Evolutionary conservation across 179 eudicot genomes (phyloP).

Genomic region (Heliamphora pulchella): DNA sequence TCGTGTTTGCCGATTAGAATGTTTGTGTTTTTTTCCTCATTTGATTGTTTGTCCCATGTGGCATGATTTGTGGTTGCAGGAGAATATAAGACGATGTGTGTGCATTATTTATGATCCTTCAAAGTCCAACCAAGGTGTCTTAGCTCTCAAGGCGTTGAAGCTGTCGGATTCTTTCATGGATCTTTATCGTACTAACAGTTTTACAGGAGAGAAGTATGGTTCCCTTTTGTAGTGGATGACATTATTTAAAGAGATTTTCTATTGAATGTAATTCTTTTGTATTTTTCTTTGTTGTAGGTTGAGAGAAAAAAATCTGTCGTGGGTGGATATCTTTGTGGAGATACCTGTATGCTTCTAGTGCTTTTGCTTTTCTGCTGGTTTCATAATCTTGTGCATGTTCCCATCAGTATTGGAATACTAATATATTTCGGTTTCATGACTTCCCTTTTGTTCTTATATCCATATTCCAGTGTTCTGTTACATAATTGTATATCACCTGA

Average conservation of each 20-base stretch:
- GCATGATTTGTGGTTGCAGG: slow-evolving; percentile 41
- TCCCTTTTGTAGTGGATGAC: neutral
- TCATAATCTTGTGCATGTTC: neutral
- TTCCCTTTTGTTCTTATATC: neutral
- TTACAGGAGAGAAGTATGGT: slow-evolving; percentile 90
- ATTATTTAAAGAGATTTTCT: neutral
- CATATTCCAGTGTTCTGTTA: neutral
- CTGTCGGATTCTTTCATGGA: slow-evolving; percentile 99
- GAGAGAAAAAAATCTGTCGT: slow-evolving; percentile 92
- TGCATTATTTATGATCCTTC: slow-evolving; percentile 98
- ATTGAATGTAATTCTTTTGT: slow-evolving; percentile 10
- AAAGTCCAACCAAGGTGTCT: slow-evolving; percentile 86
- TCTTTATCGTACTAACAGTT: slow-evolving; percentile 73
- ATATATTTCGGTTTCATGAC: neutral
- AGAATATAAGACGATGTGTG: slow-evolving; percentile 89
- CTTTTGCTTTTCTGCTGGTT: slow-evolving; percentile 9
- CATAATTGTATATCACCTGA: neutral
- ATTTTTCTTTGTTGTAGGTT: slow-evolving; percentile 42
- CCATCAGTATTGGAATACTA: neutral
- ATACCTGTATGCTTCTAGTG: slow-evolving; percentile 65
- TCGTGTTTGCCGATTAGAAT: neutral
- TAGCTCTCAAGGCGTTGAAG: slow-evolving; percentile 90
- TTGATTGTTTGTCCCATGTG: slow-evolving; percentile 7
- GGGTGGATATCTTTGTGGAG: slow-evolving; percentile 98
- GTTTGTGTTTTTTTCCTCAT: neutral